Percentiles rank a stretch among this genome's conserved stretches.
Evolutionary conservation across 805 yeast species (phyloP).

Genomic region (Zygotorulaspora chibaensis): DNA sequence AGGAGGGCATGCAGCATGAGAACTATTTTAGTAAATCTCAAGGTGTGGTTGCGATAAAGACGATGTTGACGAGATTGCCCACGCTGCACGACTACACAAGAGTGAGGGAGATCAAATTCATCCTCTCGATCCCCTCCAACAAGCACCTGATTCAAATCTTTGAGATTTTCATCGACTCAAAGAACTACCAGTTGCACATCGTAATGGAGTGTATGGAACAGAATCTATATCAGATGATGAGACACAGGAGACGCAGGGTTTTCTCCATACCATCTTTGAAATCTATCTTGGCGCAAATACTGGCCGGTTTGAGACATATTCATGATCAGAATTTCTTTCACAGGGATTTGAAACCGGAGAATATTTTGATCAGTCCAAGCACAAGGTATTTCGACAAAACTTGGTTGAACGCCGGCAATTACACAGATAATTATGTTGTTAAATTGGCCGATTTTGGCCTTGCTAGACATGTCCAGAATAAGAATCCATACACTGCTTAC

Average conservation of each 20-base stretch:
- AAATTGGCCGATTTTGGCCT: constrained; percentile 80
- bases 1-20: constrained; percentile 23
- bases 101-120: constrained; percentile 65
- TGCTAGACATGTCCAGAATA: constrained; percentile 55
- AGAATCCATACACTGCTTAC: constrained; percentile 62
- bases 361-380: constrained; percentile 66
- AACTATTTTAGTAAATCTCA: constrained; percentile 34
- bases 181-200: constrained; percentile 59
- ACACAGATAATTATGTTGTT: constrained; percentile 48
- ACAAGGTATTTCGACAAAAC: constrained; percentile 46
- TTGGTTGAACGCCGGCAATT: constrained; percentile 24
- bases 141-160: constrained; percentile 65
- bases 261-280: constrained; percentile 58
- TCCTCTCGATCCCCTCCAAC: constrained; percentile 65
- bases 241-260: constrained; percentile 47
- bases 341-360: constrained; percentile 92
- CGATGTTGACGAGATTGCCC: constrained; percentile 56
- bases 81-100: constrained; percentile 52
- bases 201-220: constrained; percentile 88
- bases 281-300: constrained; percentile 65
- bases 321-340: constrained; percentile 62
- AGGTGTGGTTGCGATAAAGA: constrained; percentile 71
- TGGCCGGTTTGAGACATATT: constrained; percentile 77
- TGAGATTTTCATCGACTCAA: constrained; percentile 73
- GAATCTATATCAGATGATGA: constrained; percentile 73